phyloP scores from a whole-genome alignment of 768 basidiomycete genomes.

The Boletus sensibilis region DNA sequence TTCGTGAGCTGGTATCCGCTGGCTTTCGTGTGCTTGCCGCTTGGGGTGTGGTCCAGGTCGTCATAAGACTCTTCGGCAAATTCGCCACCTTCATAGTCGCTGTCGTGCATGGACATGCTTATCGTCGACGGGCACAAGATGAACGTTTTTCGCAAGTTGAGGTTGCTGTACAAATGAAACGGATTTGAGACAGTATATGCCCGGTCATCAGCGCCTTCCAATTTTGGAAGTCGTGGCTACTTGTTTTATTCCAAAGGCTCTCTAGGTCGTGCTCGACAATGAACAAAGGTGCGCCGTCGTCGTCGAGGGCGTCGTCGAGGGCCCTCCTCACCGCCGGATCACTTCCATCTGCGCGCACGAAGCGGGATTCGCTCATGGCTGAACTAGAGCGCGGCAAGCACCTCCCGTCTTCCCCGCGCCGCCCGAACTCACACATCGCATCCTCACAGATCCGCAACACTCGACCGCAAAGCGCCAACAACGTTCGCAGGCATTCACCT shows the following conservation, averaged over 20 bases:
- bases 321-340: not conserved
- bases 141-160: not conserved
- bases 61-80: conserved; percentile 18
- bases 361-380: conserved; percentile 65
- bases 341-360: conserved; percentile 31
- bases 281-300: conserved; percentile 12
- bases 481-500: conserved; percentile 58
- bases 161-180: conserved; percentile 6
- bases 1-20: conserved; percentile 36
- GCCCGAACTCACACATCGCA: not conserved
- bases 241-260: not conserved
- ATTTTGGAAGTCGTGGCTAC: not conserved
- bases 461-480: conserved; percentile 68
- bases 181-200: too few relatives aligned
- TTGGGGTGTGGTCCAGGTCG: conserved; percentile 3
- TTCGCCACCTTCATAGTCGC: conserved; percentile 23
- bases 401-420: not conserved
- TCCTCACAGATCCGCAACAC: conserved; percentile 55
- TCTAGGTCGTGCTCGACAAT: not conserved
- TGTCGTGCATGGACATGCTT: conserved; percentile 12
- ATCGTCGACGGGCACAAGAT: not conserved
- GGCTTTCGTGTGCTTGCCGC: conserved; percentile 2
- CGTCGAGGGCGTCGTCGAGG: conserved; percentile 19
- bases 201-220: not conserved
- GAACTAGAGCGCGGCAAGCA: conserved; percentile 63